Percentiles rank a stretch among this genome's conserved stretches.
Evolutionary conservation across 2,329 filamentous ascomycete genomes (phyloP).

Genomic region (Ceratocystis colombiana): DNA sequence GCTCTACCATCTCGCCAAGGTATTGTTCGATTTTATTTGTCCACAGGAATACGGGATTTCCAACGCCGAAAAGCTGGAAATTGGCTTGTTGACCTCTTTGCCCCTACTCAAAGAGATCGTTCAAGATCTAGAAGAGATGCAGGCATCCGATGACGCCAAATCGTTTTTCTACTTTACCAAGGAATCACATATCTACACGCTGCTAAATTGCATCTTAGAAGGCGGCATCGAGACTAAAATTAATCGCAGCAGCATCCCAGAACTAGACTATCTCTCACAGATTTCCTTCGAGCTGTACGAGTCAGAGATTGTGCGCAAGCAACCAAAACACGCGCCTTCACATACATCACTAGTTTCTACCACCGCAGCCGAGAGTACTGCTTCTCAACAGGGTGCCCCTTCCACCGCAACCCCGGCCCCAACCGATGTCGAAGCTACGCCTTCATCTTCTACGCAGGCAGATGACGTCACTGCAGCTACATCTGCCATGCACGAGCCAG

Average conservation of each 20-base stretch:
- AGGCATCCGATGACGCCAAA: conserved; percentile 86
- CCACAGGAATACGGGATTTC: conserved; percentile 97
- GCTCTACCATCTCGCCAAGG: conserved; percentile 85
- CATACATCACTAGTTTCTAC: conserved; percentile 23
- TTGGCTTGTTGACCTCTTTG: conserved; percentile 84
- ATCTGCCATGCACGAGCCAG: conserved; percentile 26
- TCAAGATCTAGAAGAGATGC: conserved; percentile 90
- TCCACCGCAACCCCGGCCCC: background rate
- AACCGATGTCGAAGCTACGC: background rate
- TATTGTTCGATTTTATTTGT: conserved; percentile 96
- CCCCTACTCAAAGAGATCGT: conserved; percentile 95
- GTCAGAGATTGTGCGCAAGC: conserved; percentile 58
- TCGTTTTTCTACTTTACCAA: conserved; percentile 99
- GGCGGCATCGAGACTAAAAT: conserved; percentile 97
- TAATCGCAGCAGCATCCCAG: conserved; percentile 84
- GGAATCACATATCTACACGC: conserved; percentile 95
- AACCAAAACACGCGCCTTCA: conserved; percentile 34
- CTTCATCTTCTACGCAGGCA: background rate
- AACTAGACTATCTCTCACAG: conserved; percentile 93
- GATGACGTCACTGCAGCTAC: conserved; percentile 12
- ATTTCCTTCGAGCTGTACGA: conserved; percentile 98
- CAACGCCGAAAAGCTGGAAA: conserved; percentile 94
- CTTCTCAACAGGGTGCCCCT: background rate
- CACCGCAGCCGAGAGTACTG: background rate
- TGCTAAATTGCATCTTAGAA: conserved; percentile 95